Percentiles rank a stretch among this genome's conserved stretches.
phyloP scores from a whole-genome alignment of 352 stramenopile genomes.

The Pythium rhizo-oryzae region DNA sequence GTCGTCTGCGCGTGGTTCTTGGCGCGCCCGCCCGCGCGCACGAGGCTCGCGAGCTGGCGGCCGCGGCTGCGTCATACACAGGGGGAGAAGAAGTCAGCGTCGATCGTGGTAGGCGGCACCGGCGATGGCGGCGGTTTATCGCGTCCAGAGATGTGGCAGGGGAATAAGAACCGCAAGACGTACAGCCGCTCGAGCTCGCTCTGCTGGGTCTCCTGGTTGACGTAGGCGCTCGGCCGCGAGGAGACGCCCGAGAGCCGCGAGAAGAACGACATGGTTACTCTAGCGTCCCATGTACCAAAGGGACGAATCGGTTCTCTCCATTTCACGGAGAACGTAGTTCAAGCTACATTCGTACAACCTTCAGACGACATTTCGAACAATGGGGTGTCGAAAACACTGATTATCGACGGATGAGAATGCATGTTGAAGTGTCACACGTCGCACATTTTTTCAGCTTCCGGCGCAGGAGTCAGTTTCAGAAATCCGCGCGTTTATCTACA shows the following conservation, averaged over 20 bases:
- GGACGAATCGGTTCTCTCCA: neutral
- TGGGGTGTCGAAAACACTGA: conserved; percentile 1
- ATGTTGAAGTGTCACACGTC: conserved; percentile 17
- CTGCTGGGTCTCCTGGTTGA: conserved; percentile 71
- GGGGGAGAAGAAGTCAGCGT: too few species aligned
- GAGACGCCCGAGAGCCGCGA: conserved; percentile 44
- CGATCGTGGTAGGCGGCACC: too few species aligned
- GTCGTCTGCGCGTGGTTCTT: conserved; percentile 88
- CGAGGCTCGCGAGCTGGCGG: conserved; percentile 77
- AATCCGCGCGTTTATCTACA: too few species aligned
- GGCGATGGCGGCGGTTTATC: too few species aligned
- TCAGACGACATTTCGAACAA: neutral
- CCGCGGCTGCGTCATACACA: conserved; percentile 44
- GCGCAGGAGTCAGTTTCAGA: neutral
- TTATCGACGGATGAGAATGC: conserved; percentile 2
- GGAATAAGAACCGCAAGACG: conserved; percentile 17
- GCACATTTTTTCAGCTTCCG: neutral
- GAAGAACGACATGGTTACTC: conserved; percentile 51
- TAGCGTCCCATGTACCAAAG: neutral
- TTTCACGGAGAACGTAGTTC: neutral
- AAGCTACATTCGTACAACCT: conserved; percentile 26
- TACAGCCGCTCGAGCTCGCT: conserved; percentile 84
- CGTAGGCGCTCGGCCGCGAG: conserved; percentile 33
- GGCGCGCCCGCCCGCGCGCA: conserved; percentile 75
- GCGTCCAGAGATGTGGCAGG: neutral